Conservation (phyloP, 345 rosid genomes). For the Aquilaria sinensis region DNA sequence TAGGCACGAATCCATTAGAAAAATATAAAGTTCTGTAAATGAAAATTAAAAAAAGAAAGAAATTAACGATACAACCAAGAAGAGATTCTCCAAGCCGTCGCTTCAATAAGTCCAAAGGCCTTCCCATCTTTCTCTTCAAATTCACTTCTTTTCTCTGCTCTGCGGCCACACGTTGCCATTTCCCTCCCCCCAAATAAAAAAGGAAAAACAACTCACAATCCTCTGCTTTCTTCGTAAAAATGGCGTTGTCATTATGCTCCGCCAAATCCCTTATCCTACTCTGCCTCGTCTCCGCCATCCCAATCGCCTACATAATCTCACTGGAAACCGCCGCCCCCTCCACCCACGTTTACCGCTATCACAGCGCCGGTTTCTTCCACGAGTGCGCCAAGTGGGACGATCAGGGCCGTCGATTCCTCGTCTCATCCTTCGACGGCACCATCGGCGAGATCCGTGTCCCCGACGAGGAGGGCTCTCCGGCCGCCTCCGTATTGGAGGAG, state of each 20-base stretch:
- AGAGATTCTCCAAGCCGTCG: not conserved
- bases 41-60: too few relatives aligned
- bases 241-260: conserved; percentile 35
- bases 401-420: conserved; percentile 56
- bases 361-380: conserved; percentile 63
- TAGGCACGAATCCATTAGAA: too few relatives aligned
- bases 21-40: too few relatives aligned
- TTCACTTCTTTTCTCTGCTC: not conserved
- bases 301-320: conserved; percentile 56
- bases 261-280: conserved; percentile 26
- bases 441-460: conserved; percentile 62
- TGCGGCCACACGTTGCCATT: not conserved
- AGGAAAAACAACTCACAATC: not conserved
- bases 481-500: conserved; percentile 36
- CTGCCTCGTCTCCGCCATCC: conserved; percentile 60
- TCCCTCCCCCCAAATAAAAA: not conserved
- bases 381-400: conserved; percentile 96
- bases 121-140: not conserved
- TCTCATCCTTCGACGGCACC: conserved; percentile 76
- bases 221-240: not conserved
- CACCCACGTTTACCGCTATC: conserved; percentile 65
- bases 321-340: conserved; percentile 47
- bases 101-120: not conserved
- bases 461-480: conserved; percentile 13
- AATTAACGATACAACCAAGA: not conserved